Evolutionary conservation across 2,329 filamentous ascomycete genomes (phyloP).

Genomic region (Fusarium agapanthi): DNA sequence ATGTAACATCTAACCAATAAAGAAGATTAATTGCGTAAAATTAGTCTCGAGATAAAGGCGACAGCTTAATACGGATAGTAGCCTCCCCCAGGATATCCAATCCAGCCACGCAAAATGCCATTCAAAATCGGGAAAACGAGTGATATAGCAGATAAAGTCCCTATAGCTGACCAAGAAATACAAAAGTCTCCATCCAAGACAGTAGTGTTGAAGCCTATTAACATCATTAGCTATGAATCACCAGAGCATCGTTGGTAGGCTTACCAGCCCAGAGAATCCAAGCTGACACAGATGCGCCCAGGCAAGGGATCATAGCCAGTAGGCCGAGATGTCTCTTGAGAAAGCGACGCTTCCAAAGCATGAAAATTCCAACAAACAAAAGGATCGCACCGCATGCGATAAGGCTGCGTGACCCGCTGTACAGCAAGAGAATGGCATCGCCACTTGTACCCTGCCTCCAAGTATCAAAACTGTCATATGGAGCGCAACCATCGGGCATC

Average conservation of each 20-base stretch:
- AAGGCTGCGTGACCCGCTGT: background rate
- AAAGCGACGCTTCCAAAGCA: background rate
- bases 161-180: background rate
- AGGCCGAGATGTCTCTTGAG: background rate
- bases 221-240: background rate
- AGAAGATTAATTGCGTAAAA: accelerated
- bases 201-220: background rate
- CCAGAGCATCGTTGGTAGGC: accelerated
- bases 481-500: background rate
- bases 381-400: background rate
- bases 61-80: background rate
- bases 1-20: background rate
- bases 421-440: background rate
- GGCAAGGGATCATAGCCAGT: background rate
- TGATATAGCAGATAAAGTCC: background rate
- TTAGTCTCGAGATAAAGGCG: accelerated
- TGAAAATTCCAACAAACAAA: background rate
- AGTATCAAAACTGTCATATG: background rate
- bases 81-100: background rate
- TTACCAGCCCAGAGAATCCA: background rate
- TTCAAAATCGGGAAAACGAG: background rate
- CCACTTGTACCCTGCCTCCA: background rate
- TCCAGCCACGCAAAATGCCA: background rate
- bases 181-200: background rate
- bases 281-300: background rate